Evolutionary conservation across 129 eudicot species (phyloP).

Genomic region (Heracleum sosnowskyi): DNA sequence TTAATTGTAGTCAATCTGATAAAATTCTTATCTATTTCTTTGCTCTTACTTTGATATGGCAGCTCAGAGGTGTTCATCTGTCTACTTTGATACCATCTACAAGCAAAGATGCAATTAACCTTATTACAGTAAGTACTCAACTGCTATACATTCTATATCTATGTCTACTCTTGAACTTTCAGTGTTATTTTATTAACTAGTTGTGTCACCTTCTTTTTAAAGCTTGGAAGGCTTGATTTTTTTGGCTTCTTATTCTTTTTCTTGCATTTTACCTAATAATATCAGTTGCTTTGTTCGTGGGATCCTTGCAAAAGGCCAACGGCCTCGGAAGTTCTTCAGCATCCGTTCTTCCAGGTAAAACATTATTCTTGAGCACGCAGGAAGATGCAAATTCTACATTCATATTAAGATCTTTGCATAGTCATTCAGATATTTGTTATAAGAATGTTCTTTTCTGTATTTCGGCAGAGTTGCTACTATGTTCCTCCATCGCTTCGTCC

Average conservation of each 20-base stretch:
- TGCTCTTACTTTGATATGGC: slow-evolving; percentile 17
- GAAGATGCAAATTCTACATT: neutral
- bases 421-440: neutral
- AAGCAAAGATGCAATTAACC: slow-evolving; percentile 75
- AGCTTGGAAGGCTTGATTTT: neutral
- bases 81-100: slow-evolving; percentile 79
- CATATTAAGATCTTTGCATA: neutral
- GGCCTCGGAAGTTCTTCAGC: slow-evolving; percentile 89
- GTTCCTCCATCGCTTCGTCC: slow-evolving; percentile 87
- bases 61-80: slow-evolving; percentile 75
- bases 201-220: neutral
- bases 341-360: slow-evolving; percentile 90
- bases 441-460: neutral
- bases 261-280: neutral
- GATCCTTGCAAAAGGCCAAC: slow-evolving; percentile 95
- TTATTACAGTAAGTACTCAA: slow-evolving; percentile 47
- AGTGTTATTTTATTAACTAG: neutral
- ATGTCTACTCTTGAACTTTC: neutral
- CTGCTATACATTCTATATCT: neutral
- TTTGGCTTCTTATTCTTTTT: neutral
- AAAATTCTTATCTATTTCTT: neutral
- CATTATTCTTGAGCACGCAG: neutral
- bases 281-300: slow-evolving; percentile 91
- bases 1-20: neutral
- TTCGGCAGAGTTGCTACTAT: slow-evolving; percentile 71